Evolutionary conservation across 2,329 filamentous ascomycete species (phyloP).

Genomic region (Parastagonospora nodorum): DNA sequence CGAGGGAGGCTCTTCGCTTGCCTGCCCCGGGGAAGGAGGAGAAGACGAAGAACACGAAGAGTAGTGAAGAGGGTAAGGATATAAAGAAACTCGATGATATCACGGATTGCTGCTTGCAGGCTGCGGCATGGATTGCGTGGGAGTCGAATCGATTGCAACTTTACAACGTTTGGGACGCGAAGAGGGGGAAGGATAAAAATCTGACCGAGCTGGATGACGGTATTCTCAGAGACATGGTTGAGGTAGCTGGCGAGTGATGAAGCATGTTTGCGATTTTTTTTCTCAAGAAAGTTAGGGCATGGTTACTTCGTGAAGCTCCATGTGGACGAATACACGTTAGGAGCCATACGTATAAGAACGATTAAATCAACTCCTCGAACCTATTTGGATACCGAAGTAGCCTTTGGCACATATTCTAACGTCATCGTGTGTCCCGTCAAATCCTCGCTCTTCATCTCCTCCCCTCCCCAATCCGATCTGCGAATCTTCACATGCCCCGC

Average conservation of each 20-base stretch:
- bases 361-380: too few relatives aligned
- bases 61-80: constrained; percentile 11
- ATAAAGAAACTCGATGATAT: constrained; percentile 75
- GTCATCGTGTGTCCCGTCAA: not conserved
- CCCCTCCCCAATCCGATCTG: not conserved
- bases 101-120: constrained; percentile 79
- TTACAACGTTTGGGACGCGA: constrained; percentile 1
- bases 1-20: constrained; percentile 13
- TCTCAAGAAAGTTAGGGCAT: too few relatives aligned
- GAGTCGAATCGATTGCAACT: constrained; percentile 59
- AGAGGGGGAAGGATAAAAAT: not conserved
- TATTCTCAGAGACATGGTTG: constrained; percentile 15
- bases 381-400: too few relatives aligned
- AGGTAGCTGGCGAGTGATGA: constrained; percentile 2
- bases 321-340: not conserved
- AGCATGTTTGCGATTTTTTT: not conserved
- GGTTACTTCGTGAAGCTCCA: too few relatives aligned
- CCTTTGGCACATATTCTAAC: too few relatives aligned
- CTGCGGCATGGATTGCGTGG: constrained; percentile 78
- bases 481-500: too few relatives aligned
- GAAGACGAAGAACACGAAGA: constrained; percentile 6
- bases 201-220: constrained; percentile 1
- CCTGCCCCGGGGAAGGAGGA: constrained; percentile 2
- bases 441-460: not conserved
- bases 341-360: too few relatives aligned